Evolutionary conservation across 495 filamentous ascomycete species (phyloP).

Genomic region (Neurospora sp.): DNA sequence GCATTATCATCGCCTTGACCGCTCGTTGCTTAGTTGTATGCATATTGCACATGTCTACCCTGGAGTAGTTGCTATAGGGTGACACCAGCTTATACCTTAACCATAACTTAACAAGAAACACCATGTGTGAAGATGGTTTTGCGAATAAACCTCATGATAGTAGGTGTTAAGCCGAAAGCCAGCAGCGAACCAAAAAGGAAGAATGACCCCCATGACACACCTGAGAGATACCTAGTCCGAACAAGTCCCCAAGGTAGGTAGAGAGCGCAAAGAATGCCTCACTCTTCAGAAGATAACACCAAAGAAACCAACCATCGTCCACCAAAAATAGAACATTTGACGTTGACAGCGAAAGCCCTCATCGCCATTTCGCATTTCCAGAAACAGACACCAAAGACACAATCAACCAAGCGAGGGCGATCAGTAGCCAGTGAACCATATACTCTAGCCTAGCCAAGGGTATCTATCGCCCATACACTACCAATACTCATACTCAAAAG

Average conservation of each 20-base stretch:
- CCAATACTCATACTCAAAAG: neutral
- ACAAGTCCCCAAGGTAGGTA: neutral
- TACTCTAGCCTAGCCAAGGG: neutral
- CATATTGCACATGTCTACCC: neutral
- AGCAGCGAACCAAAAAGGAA: too few relatives aligned
- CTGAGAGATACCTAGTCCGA: neutral
- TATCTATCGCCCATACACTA: neutral
- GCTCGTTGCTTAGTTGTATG: neutral
- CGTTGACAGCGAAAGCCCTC: neutral
- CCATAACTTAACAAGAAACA: neutral
- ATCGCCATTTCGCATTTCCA: neutral
- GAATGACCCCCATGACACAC: too few relatives aligned
- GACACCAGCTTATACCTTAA: neutral
- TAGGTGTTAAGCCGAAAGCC: neutral
- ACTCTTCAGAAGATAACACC: neutral
- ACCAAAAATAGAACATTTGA: neutral
- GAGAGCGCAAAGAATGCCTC: neutral
- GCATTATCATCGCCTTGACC: neutral
- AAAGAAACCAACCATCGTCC: neutral
- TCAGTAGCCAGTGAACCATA: neutral
- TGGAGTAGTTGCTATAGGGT: neutral
- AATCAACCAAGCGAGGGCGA: neutral
- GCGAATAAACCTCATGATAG: neutral
- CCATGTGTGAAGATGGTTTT: neutral
- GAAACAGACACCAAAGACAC: neutral